phyloP scores from a whole-genome alignment of 345 rosid species.

The Tarenaya hassleriana region DNA sequence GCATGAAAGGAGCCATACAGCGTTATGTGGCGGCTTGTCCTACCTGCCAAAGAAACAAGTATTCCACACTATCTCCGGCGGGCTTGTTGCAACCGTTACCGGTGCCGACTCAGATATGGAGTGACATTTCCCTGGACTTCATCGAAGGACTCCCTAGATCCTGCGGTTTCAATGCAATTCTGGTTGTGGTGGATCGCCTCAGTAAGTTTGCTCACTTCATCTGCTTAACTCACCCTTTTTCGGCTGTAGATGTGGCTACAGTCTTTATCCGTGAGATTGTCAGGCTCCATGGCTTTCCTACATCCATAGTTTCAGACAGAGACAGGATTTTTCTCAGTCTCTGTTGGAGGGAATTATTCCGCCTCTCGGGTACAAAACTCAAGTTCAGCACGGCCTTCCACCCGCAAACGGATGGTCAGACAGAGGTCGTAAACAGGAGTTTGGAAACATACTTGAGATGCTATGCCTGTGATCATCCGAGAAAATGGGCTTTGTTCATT shows the following conservation, averaged over 20 bases:
- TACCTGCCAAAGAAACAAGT: background rate
- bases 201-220: background rate
- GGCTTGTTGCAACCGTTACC: background rate
- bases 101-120: background rate
- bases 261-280: background rate
- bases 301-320: too few species aligned
- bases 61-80: background rate
- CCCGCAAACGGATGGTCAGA: too few species aligned
- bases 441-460: background rate
- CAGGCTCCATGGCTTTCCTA: too few species aligned
- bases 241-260: background rate
- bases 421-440: background rate
- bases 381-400: background rate
- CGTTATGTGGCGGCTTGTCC: background rate
- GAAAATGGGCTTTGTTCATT: too few species aligned
- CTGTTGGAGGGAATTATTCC: slow-evolving; percentile 1
- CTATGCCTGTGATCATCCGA: background rate
- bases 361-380: background rate
- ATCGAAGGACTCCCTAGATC: background rate
- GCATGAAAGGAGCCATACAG: background rate
- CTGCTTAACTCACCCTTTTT: background rate
- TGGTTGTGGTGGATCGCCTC: background rate
- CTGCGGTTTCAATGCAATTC: background rate
- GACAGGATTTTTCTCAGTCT: background rate
- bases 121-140: background rate